These are phyloP conservation scores for Rauvolfia tetraphylla DNA, from an alignment of 257 asterid genomes.

Conservation along the genomic window DNA sequence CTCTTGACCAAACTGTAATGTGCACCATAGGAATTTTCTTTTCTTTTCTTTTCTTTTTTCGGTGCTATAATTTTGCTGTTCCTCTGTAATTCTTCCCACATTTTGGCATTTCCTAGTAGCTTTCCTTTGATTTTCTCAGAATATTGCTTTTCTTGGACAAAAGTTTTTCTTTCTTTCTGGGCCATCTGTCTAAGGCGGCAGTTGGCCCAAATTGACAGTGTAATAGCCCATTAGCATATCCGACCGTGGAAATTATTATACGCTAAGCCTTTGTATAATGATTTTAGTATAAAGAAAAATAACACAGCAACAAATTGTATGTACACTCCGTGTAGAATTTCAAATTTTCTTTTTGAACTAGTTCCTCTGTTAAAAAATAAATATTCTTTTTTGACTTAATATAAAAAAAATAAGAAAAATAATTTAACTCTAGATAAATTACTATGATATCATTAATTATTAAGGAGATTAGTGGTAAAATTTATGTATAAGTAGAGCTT, in stretches of 20 bases:
- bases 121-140: not conserved
- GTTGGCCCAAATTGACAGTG: not conserved
- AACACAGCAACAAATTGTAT: not conserved
- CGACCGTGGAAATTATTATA: not conserved
- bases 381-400: no score
- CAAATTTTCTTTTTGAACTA: no score
- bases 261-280: constrained; percentile 1
- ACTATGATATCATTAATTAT: no score
- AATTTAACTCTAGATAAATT: no score
- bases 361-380: no score
- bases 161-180: not conserved
- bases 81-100: not conserved
- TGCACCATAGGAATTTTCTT: not conserved
- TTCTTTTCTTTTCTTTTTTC: not conserved
- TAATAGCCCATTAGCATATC: constrained; percentile 8
- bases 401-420: no score
- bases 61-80: constrained; percentile 9
- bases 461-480: no score
- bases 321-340: not conserved
- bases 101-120: not conserved
- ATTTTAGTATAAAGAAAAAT: constrained; percentile 3
- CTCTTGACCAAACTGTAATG: constrained; percentile 13
- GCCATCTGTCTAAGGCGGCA: constrained; percentile 6
- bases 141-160: not conserved
- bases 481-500: no score